phyloP scores from a whole-genome alignment of 1,284 basidiomycete genomes.

The Phylloboletellus chloephorus region DNA sequence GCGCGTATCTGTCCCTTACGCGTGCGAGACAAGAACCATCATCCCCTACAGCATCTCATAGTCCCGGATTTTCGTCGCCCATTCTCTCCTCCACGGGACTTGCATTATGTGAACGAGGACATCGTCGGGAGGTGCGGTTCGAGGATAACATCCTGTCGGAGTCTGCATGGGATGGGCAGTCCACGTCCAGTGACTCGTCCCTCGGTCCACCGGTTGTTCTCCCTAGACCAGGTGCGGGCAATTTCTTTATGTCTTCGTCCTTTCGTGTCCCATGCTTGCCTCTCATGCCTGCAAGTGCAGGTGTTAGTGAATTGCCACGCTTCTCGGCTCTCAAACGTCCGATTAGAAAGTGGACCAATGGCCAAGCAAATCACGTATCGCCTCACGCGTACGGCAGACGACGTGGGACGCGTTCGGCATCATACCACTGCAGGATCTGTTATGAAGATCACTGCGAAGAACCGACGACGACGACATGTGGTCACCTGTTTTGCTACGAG shows the following conservation, averaged over 20 bases:
- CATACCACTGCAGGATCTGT: conserved; percentile 33
- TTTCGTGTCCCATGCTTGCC: background rate
- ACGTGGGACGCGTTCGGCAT: conserved; percentile 11
- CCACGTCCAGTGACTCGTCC: conserved; percentile 31
- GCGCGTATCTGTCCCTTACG: conserved; percentile 31
- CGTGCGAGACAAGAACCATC: conserved; percentile 15
- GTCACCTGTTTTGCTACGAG: conserved; percentile 32
- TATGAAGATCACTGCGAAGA: conserved; percentile 30
- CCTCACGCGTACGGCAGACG: conserved; percentile 10
- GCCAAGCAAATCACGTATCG: conserved; percentile 11
- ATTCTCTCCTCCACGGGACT: conserved; percentile 30
- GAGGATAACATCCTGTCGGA: conserved; percentile 33
- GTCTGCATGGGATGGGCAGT: conserved; percentile 30
- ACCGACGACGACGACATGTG: conserved; percentile 34
- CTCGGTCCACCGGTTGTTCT: conserved; percentile 25
- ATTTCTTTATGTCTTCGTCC: conserved; percentile 14
- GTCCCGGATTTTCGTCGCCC: conserved; percentile 26
- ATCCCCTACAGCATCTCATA: conserved; percentile 14
- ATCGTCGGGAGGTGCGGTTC: conserved; percentile 33
- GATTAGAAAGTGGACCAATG: conserved; percentile 15
- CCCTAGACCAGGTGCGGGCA: conserved; percentile 12
- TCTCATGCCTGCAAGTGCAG: conserved; percentile 14
- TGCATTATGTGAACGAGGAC: conserved; percentile 25
- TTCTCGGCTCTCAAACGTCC: conserved; percentile 29
- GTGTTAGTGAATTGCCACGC: conserved; percentile 30